Base-by-base conservation (phyloP, 2,329 filamentous ascomycete species). In the Teratosphaeria zuluensis region DNA sequence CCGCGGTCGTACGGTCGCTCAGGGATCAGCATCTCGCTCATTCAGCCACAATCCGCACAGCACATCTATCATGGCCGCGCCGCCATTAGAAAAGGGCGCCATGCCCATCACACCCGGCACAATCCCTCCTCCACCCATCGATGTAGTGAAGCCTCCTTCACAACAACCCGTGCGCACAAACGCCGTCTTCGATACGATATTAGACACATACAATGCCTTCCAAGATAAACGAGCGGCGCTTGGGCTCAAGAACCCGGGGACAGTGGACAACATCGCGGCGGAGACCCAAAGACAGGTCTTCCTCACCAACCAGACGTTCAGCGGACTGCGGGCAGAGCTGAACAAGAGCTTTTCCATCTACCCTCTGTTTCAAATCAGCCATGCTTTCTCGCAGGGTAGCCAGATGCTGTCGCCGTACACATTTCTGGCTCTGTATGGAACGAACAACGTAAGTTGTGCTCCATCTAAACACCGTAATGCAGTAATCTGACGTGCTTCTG, bases 201-300 rank as follows among this genome's bases (percentile, higher is more conserved):
- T 69, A 55, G 88, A 95, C 81, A 86, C 85, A 75, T 88, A 94
- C 77, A 83, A 81, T 69, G 84, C 86, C 57, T 95, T 97, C 74
- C 87, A 87, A 63, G 89, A 94, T 69, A 85, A 89, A 77, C 88
- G 94, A 80, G 88, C 86, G 68, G 88, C 89, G 76, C 83, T 99
- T 65, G 92, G 92, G 63, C 81, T 99, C 67, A 82, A 87, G 66
- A 97, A 97, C 77, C 94, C 94, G 48, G 94, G 94, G 69, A 92
- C 89, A 56, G 86, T 96, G 66, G 94, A 99, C 77, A 86, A 86
- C 72, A 86, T 96, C 74, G 84, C 88, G 67, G 87, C 88, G 74
- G 94, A 99, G 80, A 91, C 96, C 63, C 88, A 95, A 79, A 91
- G 92, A 77, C 92, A 96, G 83, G 92, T 96, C 68, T 87, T 97